Evolutionary conservation across 139 green algal species (phyloP), one percentile per base, ranked within the genome.

Genomic region (Monoraphidium neglectum): DNA sequence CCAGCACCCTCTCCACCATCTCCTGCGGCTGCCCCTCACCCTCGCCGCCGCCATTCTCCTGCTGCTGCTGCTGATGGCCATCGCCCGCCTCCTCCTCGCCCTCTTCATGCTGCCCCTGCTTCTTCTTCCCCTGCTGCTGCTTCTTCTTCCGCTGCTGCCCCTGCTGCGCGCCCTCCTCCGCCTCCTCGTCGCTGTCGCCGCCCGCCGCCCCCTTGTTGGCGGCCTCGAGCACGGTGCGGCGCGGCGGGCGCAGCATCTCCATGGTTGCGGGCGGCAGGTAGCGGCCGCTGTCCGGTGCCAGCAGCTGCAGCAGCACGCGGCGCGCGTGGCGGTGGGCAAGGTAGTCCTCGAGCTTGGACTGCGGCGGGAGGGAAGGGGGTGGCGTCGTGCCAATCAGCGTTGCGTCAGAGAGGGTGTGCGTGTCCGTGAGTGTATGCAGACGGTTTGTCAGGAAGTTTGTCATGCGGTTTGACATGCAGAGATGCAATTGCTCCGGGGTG

Each of bases 261-360:
- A 72, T 38, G 2, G 87, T 73, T 38, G 85, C 67, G 2, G 88
- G 85, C 1, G 92, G 84, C 15, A 95, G 70, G 83, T 95, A 94
- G 62, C 87, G 86, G 30, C 72, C 49, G 75, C 68, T 83, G 82
- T 83, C 56, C 15, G 93, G 93, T 12, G 83, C 73, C 71, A 97
- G 82, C 70, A 97, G 82, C 80, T 94, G 87, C 68, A 95, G 68
- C 33, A 96, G 51, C 28, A 95, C 74, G 0, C 87, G 84, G 35
- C 81, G 71, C 1, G 64, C 87, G 62, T 87, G 75, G 61, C 84
- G 86, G 75, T 90, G 65, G 49, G 79, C 60, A 10, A 87, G 59
- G 8, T 86, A 72, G 59, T 93, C 86, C 0, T 67, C 43, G 59
- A 95, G 51, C 35, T 90, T 70, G 0, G 73, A 74, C 92, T 96